Base-by-base conservation (phyloP, 1,139 yeast species). In the Saccharomyces hybrid region DNA sequence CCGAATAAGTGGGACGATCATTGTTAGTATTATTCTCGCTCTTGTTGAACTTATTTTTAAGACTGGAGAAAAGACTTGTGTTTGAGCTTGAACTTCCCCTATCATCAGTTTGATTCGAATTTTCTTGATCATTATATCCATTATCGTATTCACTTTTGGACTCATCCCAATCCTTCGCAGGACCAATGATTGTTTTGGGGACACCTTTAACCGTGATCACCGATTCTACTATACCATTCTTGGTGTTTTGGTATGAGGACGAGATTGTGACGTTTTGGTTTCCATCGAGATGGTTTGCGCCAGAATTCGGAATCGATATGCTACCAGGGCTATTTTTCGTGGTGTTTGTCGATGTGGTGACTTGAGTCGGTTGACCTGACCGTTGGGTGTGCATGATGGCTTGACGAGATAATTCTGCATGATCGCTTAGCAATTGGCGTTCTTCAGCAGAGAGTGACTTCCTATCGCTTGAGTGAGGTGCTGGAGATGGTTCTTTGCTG, bases 201-300 rank as follows among this genome's bases (percentile, higher is more conserved):
- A 88, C 88, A 53, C 97, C 97, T 63, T 85, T 84, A 26, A 87
- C 88, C 54, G 86, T 87, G 41, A 89, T 82, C n/a, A 89, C 85
- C 48, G 88, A 83, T 70, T 90, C 97, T 57, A 88, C 81, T 55
- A 89, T 84, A 3, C 95, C 93, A 48, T 65, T 65, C 38, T 59
- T 61, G 44, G 65, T 62, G 13, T 63, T 56, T 51, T 62, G 60
- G 53, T 61, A 63, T 23, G 65, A 63, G 4, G 67, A 62, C 3
- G 66, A 62, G 30, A 63, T 56, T 44, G 56, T 55, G 7, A 56
- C 53, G 27, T 52, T 52, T 32, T 56, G 42, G 16, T 47, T 48
- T n/a, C 31, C 50, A 5, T 34, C 7, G 25, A 4, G 16, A 11
- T 34, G 34, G 4, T 38, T 13, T 6, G 44, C 6, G n/a, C 25